Evolutionary conservation across 2,329 filamentous ascomycete genomes (phyloP).

Genomic region (Tolypocladium sp.): DNA sequence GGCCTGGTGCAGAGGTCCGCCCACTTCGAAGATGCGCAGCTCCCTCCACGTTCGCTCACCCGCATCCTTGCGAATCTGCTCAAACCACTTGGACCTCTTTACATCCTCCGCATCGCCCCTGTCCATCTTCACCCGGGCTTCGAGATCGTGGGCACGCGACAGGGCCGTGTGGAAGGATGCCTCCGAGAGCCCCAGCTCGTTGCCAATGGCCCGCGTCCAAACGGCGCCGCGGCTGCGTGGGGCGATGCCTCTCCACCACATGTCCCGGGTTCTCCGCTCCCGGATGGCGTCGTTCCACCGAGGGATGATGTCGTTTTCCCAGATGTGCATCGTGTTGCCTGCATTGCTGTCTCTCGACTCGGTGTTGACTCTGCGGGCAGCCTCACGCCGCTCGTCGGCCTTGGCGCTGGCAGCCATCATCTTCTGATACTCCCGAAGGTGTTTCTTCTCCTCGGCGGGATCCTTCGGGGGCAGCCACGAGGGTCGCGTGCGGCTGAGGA

Average conservation of each 20-base stretch:
- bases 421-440: constrained; percentile 75
- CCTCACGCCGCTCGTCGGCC: constrained; percentile 51
- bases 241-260: constrained; percentile 77
- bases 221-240: constrained; percentile 60
- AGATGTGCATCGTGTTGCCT: constrained; percentile 50
- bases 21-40: constrained; percentile 60
- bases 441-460: constrained; percentile 81
- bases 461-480: constrained; percentile 83
- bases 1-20: constrained; percentile 56
- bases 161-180: constrained; percentile 64
- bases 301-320: constrained; percentile 69
- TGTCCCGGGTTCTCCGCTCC: constrained; percentile 60
- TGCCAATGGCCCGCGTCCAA: constrained; percentile 65
- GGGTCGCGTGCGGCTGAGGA: constrained; percentile 69
- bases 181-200: constrained; percentile 59
- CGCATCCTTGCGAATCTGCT: constrained; percentile 55
- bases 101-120: constrained; percentile 44
- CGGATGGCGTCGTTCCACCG: constrained; percentile 65
- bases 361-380: constrained; percentile 39
- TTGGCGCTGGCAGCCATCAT: constrained; percentile 64
- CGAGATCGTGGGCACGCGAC: constrained; percentile 53
- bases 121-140: constrained; percentile 43
- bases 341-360: constrained; percentile 45
- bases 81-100: constrained; percentile 50
- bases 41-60: constrained; percentile 58